Evolutionary conservation across 1,284 basidiomycete genomes (phyloP).

Genomic region (Rhodotorula sp.): DNA sequence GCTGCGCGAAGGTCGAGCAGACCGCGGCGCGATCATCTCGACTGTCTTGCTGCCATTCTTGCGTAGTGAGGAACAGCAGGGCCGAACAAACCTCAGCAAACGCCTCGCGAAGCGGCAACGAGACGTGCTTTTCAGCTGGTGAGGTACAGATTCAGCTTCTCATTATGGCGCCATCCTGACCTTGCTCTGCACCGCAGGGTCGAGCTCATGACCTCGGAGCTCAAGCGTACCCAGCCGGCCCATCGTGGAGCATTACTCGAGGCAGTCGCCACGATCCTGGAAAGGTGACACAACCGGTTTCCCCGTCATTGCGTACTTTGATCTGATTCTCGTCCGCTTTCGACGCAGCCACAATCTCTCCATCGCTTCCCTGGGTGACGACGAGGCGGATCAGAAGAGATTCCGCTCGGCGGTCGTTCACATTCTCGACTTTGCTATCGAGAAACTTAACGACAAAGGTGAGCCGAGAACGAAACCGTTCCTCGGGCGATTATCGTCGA

Average conservation of each 20-base stretch:
- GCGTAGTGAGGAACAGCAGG: constrained; percentile 33
- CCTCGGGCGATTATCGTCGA: not conserved
- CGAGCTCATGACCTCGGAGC: constrained; percentile 30
- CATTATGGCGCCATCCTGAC: not conserved
- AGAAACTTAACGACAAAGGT: constrained; percentile 56
- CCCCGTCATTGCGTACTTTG: not conserved
- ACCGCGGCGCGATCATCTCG: constrained; percentile 24
- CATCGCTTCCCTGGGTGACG: constrained; percentile 47
- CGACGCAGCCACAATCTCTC: constrained; percentile 50
- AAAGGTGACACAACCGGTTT: constrained; percentile 48
- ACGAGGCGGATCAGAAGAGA: constrained; percentile 43
- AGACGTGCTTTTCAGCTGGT: constrained; percentile 42
- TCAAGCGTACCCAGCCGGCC: constrained; percentile 46
- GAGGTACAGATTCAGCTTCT: not conserved
- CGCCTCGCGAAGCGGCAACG: constrained; percentile 32
- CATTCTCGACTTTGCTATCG: constrained; percentile 55
- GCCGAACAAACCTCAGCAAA: constrained; percentile 5
- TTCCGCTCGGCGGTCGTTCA: constrained; percentile 52
- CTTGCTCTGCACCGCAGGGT: constrained; percentile 11
- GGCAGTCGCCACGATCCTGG: constrained; percentile 53
- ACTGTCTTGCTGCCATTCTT: constrained; percentile 34
- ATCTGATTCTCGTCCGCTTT: not conserved
- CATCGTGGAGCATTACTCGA: constrained; percentile 56
- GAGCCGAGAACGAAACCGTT: not conserved
- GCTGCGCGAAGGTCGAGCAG: constrained; percentile 10